A percentile compares a stretch with the other conserved stretches of the same genome.
These are phyloP conservation scores for Eutypella sp. DNA, from an alignment of 2,329 filamentous ascomycete species.

Conservation along the genomic window DNA sequence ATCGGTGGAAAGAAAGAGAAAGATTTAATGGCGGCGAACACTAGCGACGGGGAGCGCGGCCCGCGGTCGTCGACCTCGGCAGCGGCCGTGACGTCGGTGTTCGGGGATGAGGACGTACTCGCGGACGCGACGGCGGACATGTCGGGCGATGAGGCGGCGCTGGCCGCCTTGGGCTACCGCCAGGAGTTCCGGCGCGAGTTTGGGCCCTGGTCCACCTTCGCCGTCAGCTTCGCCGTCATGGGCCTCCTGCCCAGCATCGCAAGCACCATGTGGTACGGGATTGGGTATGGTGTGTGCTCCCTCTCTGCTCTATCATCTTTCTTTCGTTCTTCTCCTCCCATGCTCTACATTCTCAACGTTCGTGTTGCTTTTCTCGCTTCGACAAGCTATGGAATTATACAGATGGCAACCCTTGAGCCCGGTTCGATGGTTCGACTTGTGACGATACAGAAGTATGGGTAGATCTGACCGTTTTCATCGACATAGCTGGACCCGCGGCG, in stretches of 20 bases:
- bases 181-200: constrained; percentile 60
- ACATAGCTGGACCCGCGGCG: constrained; percentile 34
- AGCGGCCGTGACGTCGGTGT: constrained; percentile 23
- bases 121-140: constrained; percentile 24
- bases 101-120: constrained; percentile 21
- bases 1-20: too few species aligned
- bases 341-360: neutral
- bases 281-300: constrained; percentile 35
- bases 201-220: constrained; percentile 68
- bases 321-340: neutral
- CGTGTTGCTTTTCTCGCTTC: neutral
- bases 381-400: neutral
- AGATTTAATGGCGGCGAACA: neutral
- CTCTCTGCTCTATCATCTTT: neutral
- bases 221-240: constrained; percentile 68
- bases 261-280: constrained; percentile 66
- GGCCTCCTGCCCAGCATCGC: constrained; percentile 68
- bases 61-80: constrained; percentile 3
- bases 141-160: constrained; percentile 51
- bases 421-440: neutral
- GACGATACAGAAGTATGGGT: too few species aligned
- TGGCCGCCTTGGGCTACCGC: constrained; percentile 56
- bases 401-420: neutral
- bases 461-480: neutral
- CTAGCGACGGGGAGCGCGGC: neutral